A percentile compares a stretch with the other conserved stretches of the same genome.
These are phyloP conservation scores for Lavandula angustifolia DNA, from an alignment of 257 asterid genomes.

Conservation along the genomic window DNA sequence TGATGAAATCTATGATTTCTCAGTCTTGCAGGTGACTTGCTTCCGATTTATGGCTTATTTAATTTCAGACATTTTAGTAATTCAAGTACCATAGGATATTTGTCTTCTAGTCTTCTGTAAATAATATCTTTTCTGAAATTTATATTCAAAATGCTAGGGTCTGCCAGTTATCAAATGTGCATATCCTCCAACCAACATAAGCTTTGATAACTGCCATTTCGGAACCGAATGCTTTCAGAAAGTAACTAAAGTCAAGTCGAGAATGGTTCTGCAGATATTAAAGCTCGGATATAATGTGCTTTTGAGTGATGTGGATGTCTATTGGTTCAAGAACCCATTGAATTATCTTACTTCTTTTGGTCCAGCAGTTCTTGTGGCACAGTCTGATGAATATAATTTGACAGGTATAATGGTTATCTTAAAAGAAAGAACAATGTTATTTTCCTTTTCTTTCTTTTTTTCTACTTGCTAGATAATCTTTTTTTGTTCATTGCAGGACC, in stretches of 20 bases:
- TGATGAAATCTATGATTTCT: conserved; percentile 62
- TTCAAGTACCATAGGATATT: too few species aligned
- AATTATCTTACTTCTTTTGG: conserved; percentile 74
- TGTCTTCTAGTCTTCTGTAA: too few species aligned
- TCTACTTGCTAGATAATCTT: neutral
- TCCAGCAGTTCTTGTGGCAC: conserved; percentile 76
- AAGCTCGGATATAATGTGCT: conserved; percentile 67
- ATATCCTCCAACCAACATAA: conserved; percentile 61
- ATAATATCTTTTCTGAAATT: too few species aligned
- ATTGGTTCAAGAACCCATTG: conserved; percentile 70
- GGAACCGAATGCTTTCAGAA: conserved; percentile 89
- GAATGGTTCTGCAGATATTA: conserved; percentile 75
- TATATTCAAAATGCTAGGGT: conserved; percentile 79
- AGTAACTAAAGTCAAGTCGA: conserved; percentile 95
- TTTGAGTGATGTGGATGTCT: conserved; percentile 49
- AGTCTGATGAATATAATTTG: conserved; percentile 78
- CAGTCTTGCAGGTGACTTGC: conserved; percentile 72
- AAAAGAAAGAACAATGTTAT: neutral
- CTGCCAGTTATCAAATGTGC: conserved; percentile 72
- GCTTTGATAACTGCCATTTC: conserved; percentile 91
- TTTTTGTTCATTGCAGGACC: conserved; percentile 56
- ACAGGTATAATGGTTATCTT: conserved; percentile 47
- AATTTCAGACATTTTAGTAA: conserved; percentile 10
- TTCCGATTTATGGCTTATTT: conserved; percentile 4
- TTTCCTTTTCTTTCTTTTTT: too few species aligned